A percentile compares a stretch with the other conserved stretches of the same genome.
These are phyloP conservation scores for Suhomyces wounanorum DNA, from an alignment of 1,139 yeast species.

Conservation along the genomic window DNA sequence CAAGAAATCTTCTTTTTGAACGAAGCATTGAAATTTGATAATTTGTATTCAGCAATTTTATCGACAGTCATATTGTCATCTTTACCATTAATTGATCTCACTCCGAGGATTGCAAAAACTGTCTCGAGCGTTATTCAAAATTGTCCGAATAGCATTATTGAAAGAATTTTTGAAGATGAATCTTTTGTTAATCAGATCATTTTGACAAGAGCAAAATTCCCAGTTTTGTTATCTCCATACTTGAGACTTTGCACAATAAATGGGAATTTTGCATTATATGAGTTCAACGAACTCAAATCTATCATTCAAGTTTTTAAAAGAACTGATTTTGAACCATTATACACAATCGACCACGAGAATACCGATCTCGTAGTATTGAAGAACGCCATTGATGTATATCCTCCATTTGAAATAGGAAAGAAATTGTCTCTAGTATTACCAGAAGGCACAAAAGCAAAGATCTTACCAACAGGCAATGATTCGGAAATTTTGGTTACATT, in stretches of 20 bases:
- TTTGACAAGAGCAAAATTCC: slow-evolving; percentile 72
- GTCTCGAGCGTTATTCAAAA: slow-evolving; percentile 52
- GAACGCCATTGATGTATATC: slow-evolving; percentile 43
- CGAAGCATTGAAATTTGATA: slow-evolving; percentile 49
- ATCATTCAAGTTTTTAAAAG: slow-evolving; percentile 52
- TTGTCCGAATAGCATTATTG: slow-evolving; percentile 59
- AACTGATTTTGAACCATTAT: slow-evolving; percentile 37
- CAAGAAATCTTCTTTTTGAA: slow-evolving; percentile 45
- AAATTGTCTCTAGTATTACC: slow-evolving; percentile 47
- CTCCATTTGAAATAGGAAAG: slow-evolving; percentile 51
- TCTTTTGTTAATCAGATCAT: slow-evolving; percentile 57
- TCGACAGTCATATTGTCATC: slow-evolving; percentile 61
- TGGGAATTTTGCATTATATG: slow-evolving; percentile 66
- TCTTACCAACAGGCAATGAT: slow-evolving; percentile 51
- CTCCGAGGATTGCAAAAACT: slow-evolving; percentile 53
- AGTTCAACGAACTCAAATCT: slow-evolving; percentile 59
- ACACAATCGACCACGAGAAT: slow-evolving; percentile 52
- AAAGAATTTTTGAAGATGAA: slow-evolving; percentile 57
- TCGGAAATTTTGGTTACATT: slow-evolving; percentile 64
- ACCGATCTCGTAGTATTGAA: slow-evolving; percentile 53
- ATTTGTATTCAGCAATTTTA: slow-evolving; percentile 57
- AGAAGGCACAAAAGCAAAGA: slow-evolving; percentile 68
- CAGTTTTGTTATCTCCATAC: slow-evolving; percentile 65
- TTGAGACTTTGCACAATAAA: slow-evolving; percentile 62
- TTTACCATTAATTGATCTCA: slow-evolving; percentile 59